Percentiles rank a stretch among this genome's conserved stretches.
phyloP scores from a whole-genome alignment of 2,329 filamentous ascomycete species.

The Arthrobotrys musiformis region DNA sequence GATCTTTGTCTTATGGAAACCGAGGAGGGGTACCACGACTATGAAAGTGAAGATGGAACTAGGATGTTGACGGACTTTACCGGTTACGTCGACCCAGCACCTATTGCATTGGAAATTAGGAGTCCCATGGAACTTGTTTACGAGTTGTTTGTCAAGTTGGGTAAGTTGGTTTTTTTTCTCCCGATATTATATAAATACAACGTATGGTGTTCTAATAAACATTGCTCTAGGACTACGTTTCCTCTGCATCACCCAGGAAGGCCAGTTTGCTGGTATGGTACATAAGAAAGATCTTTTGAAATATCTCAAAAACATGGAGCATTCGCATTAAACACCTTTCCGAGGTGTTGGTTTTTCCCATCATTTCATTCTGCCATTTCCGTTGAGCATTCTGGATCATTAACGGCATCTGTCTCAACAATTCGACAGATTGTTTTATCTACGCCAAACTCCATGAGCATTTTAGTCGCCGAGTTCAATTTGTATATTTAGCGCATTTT shows the following conservation, averaged over 20 bases:
- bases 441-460: not conserved
- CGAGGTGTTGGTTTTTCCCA: not conserved
- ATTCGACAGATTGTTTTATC: too few species aligned
- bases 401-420: too few species aligned
- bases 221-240: slow-evolving; percentile 76
- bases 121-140: slow-evolving; percentile 95
- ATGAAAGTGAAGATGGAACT: slow-evolving; percentile 71
- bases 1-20: slow-evolving; percentile 82
- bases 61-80: slow-evolving; percentile 84
- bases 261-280: slow-evolving; percentile 88
- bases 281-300: slow-evolving; percentile 98
- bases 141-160: slow-evolving; percentile 91
- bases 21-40: slow-evolving; percentile 66
- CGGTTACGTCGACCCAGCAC: slow-evolving; percentile 88
- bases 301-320: slow-evolving; percentile 85
- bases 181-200: not conserved
- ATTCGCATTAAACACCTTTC: slow-evolving; percentile 29
- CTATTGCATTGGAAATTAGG: slow-evolving; percentile 85
- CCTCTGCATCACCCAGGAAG: slow-evolving; percentile 86
- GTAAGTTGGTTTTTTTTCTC: slow-evolving; percentile 1
- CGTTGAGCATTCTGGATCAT: too few species aligned
- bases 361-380: not conserved
- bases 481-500: slow-evolving; percentile 42
- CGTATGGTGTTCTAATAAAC: slow-evolving; percentile 13
- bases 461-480: not conserved